Evolutionary conservation across 495 filamentous ascomycete species (phyloP), one percentile per base, ranked within the genome.

Genomic region (Penicillium macrosclerotiorum): DNA sequence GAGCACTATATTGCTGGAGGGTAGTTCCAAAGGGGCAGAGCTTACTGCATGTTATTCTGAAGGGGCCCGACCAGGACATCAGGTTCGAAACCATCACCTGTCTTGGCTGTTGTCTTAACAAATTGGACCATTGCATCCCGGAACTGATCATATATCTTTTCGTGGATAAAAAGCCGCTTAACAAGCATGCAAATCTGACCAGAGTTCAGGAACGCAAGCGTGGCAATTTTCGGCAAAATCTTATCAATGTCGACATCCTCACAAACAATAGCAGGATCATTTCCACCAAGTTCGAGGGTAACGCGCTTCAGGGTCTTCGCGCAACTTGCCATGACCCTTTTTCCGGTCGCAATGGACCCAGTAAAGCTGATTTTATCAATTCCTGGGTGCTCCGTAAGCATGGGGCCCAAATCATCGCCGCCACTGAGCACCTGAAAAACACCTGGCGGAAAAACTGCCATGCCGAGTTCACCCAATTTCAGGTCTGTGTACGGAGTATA

Each of bases 341-440:
- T 83, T 9, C 85, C 85, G 0, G 82, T 85, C 1, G 72, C 59
- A 22, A 74, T 80, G 5, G 81, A 83, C 4, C 85, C 85, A 0
- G 84, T 88, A 62, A 89, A 88, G 42, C 66, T 76, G 57, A 87
- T 82, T 68, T 87, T 86, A 42, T 76, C 75, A 49, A 88, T 79
- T 2, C 70, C 76, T 0, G 78, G 73, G 52, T 88, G 84, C 8
- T 65, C 55, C 0, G 72, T 78, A 38, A 85, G 65, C 64, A 65
- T 62, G 2, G 81, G 77, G 5, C 84, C 84, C 7, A 88, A 71
- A 11, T 78, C 70, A 13, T 84, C 82, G 43, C 75, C 82, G 13
- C 85, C 85, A 57, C 81, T 83, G 22, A 89, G 54, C 9, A 70
- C 82, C 52, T 86, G 83, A 13, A 89, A 53, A 6, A 89, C 77